phyloP scores from a whole-genome alignment of 1,139 yeast species.

The Saccharomyces hybrid region DNA sequence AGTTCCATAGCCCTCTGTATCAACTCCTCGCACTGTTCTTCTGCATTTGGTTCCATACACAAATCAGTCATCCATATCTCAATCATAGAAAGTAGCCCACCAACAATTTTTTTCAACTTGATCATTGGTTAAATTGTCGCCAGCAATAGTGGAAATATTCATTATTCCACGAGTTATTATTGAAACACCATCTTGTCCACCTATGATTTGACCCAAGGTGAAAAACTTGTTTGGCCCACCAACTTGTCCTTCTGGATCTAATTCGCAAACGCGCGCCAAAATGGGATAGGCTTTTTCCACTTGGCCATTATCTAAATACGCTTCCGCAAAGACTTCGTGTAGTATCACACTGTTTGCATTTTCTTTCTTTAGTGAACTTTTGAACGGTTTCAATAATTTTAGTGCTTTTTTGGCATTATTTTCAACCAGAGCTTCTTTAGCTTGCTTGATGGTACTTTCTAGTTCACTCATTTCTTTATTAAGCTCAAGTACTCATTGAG shows the following conservation, averaged over 20 bases:
- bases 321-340: slow-evolving; percentile 57
- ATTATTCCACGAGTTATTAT: slow-evolving; percentile 59
- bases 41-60: slow-evolving; percentile 91
- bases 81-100: slow-evolving; percentile 75
- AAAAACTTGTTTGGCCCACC: slow-evolving; percentile 74
- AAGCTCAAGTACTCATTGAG: neutral
- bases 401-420: slow-evolving; percentile 39
- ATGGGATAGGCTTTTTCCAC: slow-evolving; percentile 69
- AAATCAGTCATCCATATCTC: slow-evolving; percentile 99
- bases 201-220: slow-evolving; percentile 84
- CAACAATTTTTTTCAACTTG: slow-evolving; percentile 45
- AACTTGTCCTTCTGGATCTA: slow-evolving; percentile 56
- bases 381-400: slow-evolving; percentile 33
- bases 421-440: slow-evolving; percentile 32
- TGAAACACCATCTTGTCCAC: slow-evolving; percentile 70
- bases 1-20: slow-evolving; percentile 58
- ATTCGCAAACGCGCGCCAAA: slow-evolving; percentile 52
- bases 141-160: slow-evolving; percentile 33
- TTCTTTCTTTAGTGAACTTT: slow-evolving; percentile 21
- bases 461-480: slow-evolving; percentile 14
- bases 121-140: slow-evolving; percentile 31
- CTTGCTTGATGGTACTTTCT: slow-evolving; percentile 22
- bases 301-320: slow-evolving; percentile 68
- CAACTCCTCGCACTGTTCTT: slow-evolving; percentile 64
- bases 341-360: slow-evolving; percentile 32